Evolutionary conservation across 164 flowering plant genomes (phyloP).

Genomic region (Paratinospora sagittata): DNA sequence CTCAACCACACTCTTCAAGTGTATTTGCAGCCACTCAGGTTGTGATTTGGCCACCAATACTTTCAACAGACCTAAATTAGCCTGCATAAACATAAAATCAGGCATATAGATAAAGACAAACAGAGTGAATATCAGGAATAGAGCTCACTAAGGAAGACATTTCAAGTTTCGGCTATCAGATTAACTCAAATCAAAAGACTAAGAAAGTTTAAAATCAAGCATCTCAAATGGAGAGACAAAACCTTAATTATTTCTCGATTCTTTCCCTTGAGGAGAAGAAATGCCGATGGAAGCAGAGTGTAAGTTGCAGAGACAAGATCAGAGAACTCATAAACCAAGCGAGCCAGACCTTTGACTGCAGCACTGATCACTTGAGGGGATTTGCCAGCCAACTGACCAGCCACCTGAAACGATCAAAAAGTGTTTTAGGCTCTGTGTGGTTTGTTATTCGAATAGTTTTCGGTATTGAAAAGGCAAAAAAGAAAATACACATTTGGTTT

Average conservation of each 20-base stretch:
- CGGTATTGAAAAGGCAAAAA: too few relatives aligned
- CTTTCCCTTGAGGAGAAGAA: slow-evolving; percentile 70
- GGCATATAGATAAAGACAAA: slow-evolving; percentile 5
- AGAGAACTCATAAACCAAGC: slow-evolving; percentile 93
- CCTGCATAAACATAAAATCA: slow-evolving; percentile 43
- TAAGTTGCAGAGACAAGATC: slow-evolving; percentile 72
- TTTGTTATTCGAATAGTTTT: too few relatives aligned
- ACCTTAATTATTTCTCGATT: slow-evolving; percentile 86
- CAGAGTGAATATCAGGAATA: background rate
- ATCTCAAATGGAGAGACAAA: background rate
- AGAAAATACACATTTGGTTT: too few relatives aligned
- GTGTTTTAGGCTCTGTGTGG: background rate
- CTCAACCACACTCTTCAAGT: slow-evolving; percentile 73
- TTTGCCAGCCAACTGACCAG: slow-evolving; percentile 88
- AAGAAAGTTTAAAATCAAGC: background rate
- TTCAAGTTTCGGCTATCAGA: background rate
- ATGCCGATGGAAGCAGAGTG: slow-evolving; percentile 73
- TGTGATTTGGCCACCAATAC: slow-evolving; percentile 89
- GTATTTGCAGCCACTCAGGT: slow-evolving; percentile 58
- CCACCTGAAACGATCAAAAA: slow-evolving; percentile 46
- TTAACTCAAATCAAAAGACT: background rate
- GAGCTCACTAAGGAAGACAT: too few relatives aligned
- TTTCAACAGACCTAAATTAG: slow-evolving; percentile 83
- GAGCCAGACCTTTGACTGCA: slow-evolving; percentile 89
- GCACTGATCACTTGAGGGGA: slow-evolving; percentile 97